Base-by-base conservation (phyloP, 2,329 filamentous ascomycete species). In the Aspergillus chevalieri region DNA sequence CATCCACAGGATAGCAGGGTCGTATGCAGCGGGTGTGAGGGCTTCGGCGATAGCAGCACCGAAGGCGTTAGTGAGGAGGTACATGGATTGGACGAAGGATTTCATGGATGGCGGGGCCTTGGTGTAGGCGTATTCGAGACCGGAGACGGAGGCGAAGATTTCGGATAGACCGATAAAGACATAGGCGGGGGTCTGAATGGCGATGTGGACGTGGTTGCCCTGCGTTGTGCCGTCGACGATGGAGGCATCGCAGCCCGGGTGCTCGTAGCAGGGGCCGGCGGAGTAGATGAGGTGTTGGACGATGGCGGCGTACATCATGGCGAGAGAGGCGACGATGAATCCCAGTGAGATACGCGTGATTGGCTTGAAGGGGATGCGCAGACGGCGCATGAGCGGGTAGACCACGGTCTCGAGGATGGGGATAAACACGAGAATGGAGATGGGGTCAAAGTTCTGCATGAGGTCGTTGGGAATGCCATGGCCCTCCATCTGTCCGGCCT, bases 391-490 rank as follows among this genome's bases (percentile, higher is more conserved):
- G 15, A 76, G 63, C 0, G 87, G 87, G 68, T 89, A 91, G 50
- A 91, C 58, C 34, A 83, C n/a, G 24, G 74, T 75, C 62, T 91
- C 86, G 55, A 83, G 78, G 53, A 90, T 71, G 2, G 86, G 86
- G 44, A 89, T 85, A 68, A 90, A 80, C 62, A 91, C 82, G 58
- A 91, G 80, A 53, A 90, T 81, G 22, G 85, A 80, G 55, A 91
- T 81, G 5, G 87, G 85, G 66, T 90, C 84, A 38, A 91, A 74
- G 70, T 89, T 89, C 65, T 83, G 79, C 60, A 91, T 80, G 50
- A 90, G 72, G 63, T 91, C 87, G 73, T 91, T 91, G 60, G 87
- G 87, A 3, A 88, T 78, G 28, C 86, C 85, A 62, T 85, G 75
- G 2, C 84, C 79, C 47, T 78, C 60, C 85, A 82, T 81, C 53